Percentiles rank a stretch among this genome's conserved stretches.
Conservation (phyloP, 495 filamentous ascomycete genomes). For the Penicillium subrubescens region DNA sequence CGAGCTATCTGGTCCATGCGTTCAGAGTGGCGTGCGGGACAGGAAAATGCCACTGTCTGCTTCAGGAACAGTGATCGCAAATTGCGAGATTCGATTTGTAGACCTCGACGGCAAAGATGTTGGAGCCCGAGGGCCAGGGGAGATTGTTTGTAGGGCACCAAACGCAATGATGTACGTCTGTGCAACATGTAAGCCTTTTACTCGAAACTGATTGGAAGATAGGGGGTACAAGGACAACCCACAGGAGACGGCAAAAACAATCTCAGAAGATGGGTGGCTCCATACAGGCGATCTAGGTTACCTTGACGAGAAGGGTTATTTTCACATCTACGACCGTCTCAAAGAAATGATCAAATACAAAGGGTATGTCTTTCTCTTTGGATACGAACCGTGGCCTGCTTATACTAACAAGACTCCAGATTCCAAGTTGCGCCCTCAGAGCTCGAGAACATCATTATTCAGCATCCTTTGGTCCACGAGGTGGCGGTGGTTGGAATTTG, state of each 20-base stretch:
- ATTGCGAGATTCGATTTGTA: slow-evolving; percentile 15
- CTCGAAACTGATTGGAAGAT: not conserved
- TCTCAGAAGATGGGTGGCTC: slow-evolving; percentile 41
- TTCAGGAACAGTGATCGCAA: slow-evolving; percentile 14
- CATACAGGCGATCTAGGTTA: slow-evolving; percentile 60
- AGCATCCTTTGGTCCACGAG: slow-evolving; percentile 28
- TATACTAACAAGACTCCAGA: slow-evolving; percentile 20
- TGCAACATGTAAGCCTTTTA: not conserved
- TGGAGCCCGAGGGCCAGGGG: slow-evolving; percentile 6
- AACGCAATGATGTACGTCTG: slow-evolving; percentile 16
- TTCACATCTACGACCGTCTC: slow-evolving; percentile 38
- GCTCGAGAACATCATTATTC: slow-evolving; percentile 31
- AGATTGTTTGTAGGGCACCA: slow-evolving; percentile 12
- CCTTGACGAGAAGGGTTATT: slow-evolving; percentile 36
- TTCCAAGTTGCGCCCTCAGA: slow-evolving; percentile 36
- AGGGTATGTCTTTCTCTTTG: slow-evolving; percentile 9
- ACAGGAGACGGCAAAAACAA: slow-evolving; percentile 2
- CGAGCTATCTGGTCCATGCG: slow-evolving; percentile 10
- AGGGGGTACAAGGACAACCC: slow-evolving; percentile 14
- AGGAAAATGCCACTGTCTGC: slow-evolving; percentile 10
- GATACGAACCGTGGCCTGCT: not conserved
- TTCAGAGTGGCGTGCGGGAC: slow-evolving; percentile 16
- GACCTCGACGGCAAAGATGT: slow-evolving; percentile 12
- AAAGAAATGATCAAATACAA: slow-evolving; percentile 47
- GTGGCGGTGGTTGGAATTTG: slow-evolving; percentile 48